These are phyloP conservation scores for Pyrenophora tritici-repentis DNA, from an alignment of 2,329 filamentous ascomycete genomes.

Conservation along the genomic window DNA sequence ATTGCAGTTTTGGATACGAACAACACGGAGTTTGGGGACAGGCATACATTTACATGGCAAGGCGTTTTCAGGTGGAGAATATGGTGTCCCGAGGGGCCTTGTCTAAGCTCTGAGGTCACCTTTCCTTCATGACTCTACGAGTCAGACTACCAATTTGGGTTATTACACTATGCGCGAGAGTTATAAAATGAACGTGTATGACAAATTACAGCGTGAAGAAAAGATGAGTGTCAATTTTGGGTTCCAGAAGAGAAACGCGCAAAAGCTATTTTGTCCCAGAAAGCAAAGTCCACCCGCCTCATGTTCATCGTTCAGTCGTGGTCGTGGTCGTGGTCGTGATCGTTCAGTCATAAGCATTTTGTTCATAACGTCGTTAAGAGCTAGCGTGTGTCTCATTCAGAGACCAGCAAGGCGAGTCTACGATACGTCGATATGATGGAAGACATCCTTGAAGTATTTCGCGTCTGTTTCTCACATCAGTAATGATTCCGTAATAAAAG, in stretches of 20 bases:
- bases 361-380: constrained; percentile 12
- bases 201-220: background rate
- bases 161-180: constrained; percentile 1
- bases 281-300: constrained; percentile 34
- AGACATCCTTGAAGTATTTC: constrained; percentile 37
- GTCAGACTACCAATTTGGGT: background rate
- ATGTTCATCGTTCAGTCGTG: constrained; percentile 23
- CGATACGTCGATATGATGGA: constrained; percentile 35
- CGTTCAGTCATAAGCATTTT: constrained; percentile 32
- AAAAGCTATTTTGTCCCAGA: constrained; percentile 40
- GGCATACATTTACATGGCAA: constrained; percentile 23
- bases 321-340: constrained; percentile 12
- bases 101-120: background rate
- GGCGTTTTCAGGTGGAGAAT: constrained; percentile 21
- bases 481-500: background rate
- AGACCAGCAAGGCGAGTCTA: background rate
- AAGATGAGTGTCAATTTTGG: constrained; percentile 13
- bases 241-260: constrained; percentile 5
- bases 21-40: constrained; percentile 17
- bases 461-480: constrained; percentile 27
- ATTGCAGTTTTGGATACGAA: constrained; percentile 7
- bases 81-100: background rate
- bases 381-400: background rate
- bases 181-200: background rate
- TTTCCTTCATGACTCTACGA: too few species aligned